Evolutionary conservation across 345 rosid species (phyloP), one percentile per base, ranked within the genome.

Genomic region (Eucalyptus cloeziana): DNA sequence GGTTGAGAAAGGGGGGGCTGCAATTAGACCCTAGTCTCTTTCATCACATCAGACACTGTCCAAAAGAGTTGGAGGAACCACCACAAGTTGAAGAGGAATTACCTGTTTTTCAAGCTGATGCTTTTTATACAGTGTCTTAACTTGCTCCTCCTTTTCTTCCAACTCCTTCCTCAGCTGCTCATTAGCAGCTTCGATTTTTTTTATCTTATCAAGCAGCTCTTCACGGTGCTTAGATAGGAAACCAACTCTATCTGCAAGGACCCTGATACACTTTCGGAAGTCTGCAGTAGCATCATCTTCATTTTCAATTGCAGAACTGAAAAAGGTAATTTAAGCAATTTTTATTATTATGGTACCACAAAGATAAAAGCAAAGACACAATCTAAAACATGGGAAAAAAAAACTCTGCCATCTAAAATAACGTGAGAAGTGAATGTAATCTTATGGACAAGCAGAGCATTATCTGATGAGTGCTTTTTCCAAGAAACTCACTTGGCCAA

Each of bases 21-120:
- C 85, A 40, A 76, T 76, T 19, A 30, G 85, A 76, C 47, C 54
- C 56, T 25, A 60, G 40, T 83, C 31, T 52, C 49, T 86, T 40
- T 80, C 64, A 30, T 40, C 67, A 22, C 45, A 76, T 76, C 47
- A 76, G 76, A 30, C 62, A 25, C 15, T 52, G 60, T 80, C 86
- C 51, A 47, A 25, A 50, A 87, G 67, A 22, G 58, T 37, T 64
- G 37, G 79, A 43, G 16, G 62, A 19, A 89, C 51, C 56, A 37
- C 58, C 85, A 76, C 85, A 11, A 76, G 47, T 76, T 21, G 47
- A 76, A 40, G 85, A 40, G 30, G 88, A 54, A 24, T 92, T 92
- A 98, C 99, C 99, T 97, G 99, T 93, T 97, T 97, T 94, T 96
- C 99, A 87, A 93, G 96, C 92, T 96, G 99, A 91, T 94, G 99